A percentile compares a stretch with the other conserved stretches of the same genome.
Conservation (phyloP, 352 stramenopile genomes). For the Globisporangium uncinulatum region DNA sequence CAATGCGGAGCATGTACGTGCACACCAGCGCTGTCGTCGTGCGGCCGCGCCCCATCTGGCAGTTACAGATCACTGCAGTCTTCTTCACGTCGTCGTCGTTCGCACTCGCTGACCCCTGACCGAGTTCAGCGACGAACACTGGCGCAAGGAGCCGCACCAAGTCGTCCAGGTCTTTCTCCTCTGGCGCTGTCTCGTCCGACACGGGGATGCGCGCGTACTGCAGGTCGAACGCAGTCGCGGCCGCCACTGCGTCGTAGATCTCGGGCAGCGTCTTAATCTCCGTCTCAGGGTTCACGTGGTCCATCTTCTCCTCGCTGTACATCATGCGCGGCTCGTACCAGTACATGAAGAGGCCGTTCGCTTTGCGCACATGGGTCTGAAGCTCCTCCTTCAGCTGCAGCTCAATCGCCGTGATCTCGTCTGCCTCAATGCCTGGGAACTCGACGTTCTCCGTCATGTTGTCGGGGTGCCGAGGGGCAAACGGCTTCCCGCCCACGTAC, state of each 20-base stretch:
- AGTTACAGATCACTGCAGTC: constrained; percentile 86
- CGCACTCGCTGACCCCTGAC: constrained; percentile 10
- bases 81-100: constrained; percentile 20
- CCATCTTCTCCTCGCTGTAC: constrained; percentile 78
- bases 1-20: constrained; percentile 80
- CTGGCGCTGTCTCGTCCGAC: constrained; percentile 86
- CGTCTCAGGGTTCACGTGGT: constrained; percentile 60
- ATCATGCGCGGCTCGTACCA: constrained; percentile 76
- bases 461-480: constrained; percentile 75
- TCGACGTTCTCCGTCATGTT: constrained; percentile 85
- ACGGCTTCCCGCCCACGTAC: constrained; percentile 84
- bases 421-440: constrained; percentile 85
- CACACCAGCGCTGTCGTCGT: constrained; percentile 88
- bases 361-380: constrained; percentile 60
- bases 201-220: constrained; percentile 83
- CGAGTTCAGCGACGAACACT: constrained; percentile 57
- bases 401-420: constrained; percentile 85
- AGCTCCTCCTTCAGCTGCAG: constrained; percentile 81
- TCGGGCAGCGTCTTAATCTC: constrained; percentile 78
- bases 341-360: constrained; percentile 81
- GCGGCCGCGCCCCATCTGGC: constrained; percentile 85
- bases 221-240: constrained; percentile 50
- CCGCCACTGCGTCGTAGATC: constrained; percentile 55
- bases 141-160: constrained; percentile 72
- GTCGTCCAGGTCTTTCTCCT: constrained; percentile 88